Evolutionary conservation across 2,329 filamentous ascomycete species (phyloP).

Genomic region (Phoma sp.): DNA sequence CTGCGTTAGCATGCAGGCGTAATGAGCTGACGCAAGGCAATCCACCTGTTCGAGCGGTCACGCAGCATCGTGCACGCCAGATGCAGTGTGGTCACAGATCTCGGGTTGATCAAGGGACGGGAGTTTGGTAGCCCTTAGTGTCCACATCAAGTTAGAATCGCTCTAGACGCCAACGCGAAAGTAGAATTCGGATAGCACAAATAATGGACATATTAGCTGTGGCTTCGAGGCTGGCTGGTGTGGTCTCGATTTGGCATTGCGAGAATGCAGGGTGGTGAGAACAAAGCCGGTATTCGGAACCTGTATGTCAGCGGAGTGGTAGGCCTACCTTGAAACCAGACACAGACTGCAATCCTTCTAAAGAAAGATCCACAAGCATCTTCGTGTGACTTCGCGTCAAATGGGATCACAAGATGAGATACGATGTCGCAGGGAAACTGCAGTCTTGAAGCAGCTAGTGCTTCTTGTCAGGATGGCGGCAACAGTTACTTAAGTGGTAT

Average conservation of each 20-base stretch:
- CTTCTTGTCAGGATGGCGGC: not conserved
- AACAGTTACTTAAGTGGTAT: not conserved
- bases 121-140: conserved; percentile 11
- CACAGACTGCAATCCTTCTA: not conserved
- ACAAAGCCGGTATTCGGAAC: not conserved
- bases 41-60: conserved; percentile 1
- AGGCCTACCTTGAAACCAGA: not conserved
- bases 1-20: conserved; percentile 3
- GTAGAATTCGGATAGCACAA: conserved; percentile 1
- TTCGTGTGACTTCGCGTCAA: not conserved
- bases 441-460: not conserved
- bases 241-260: not conserved
- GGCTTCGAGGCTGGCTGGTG: conserved; percentile 4
- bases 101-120: not conserved
- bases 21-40: conserved; percentile 4
- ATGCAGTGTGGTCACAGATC: conserved; percentile 4
- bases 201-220: not conserved
- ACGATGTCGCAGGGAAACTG: not conserved
- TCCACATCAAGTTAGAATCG: conserved; percentile 1
- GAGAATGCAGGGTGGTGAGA: not conserved
- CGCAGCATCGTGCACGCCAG: not conserved
- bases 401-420: not conserved
- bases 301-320: not conserved
- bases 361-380: not conserved
- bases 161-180: conserved; percentile 2